Evolutionary conservation across 768 basidiomycete species (phyloP).

Genomic region (Leucocoprinus leucothites): DNA sequence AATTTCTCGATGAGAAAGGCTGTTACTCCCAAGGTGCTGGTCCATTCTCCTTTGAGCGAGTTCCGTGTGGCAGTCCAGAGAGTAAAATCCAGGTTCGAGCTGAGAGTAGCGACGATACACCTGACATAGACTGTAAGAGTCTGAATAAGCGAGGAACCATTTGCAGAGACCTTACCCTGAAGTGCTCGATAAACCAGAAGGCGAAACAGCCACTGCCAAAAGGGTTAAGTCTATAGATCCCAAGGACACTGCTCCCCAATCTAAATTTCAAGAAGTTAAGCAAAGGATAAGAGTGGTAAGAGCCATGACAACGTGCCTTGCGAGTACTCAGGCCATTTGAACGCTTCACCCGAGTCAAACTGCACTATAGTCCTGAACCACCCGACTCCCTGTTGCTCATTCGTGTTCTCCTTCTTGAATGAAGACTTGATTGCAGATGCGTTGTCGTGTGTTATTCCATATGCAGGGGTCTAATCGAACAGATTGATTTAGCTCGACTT

Average conservation of each 20-base stretch:
- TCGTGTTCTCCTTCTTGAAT: constrained; percentile 24
- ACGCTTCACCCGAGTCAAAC: constrained; percentile 39
- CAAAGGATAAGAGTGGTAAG: not conserved
- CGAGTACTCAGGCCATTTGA: constrained; percentile 47
- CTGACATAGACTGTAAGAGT: constrained; percentile 29
- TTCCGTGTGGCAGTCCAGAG: constrained; percentile 69
- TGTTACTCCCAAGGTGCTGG: constrained; percentile 58
- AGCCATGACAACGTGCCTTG: constrained; percentile 33
- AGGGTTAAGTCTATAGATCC: constrained; percentile 73
- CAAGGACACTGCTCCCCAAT: constrained; percentile 64
- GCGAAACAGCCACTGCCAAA: constrained; percentile 60
- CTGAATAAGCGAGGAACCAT: not conserved
- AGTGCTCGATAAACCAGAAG: constrained; percentile 55
- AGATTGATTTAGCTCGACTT: constrained; percentile 1
- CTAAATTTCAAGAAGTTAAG: constrained; percentile 30
- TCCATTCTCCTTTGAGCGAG: constrained; percentile 72
- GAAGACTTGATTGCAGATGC: constrained; percentile 47
- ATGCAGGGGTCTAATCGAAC: constrained; percentile 61
- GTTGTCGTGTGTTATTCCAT: constrained; percentile 64
- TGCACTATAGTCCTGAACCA: constrained; percentile 80
- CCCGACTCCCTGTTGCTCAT: constrained; percentile 38
- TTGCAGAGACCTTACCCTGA: constrained; percentile 47
- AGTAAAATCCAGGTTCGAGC: constrained; percentile 71
- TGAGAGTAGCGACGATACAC: constrained; percentile 65
- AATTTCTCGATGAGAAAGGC: constrained; percentile 37